Percentiles rank a stretch among this genome's conserved stretches.
These are phyloP conservation scores for Medakamo hakoo DNA, from an alignment of 139 green algal genomes.

Conservation along the genomic window DNA sequence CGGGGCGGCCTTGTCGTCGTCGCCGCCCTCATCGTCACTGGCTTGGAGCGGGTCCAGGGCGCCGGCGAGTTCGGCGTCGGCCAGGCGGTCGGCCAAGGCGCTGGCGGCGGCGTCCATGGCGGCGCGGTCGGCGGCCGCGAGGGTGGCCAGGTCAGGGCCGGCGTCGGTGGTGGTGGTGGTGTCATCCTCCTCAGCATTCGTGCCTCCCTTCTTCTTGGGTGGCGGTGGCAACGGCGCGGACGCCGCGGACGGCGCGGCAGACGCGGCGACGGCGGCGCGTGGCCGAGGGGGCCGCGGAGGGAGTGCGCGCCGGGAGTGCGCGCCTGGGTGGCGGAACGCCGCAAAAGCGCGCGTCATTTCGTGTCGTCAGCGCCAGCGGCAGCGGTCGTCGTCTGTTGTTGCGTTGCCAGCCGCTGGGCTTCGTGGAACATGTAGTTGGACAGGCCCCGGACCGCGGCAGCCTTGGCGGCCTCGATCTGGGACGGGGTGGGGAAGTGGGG, in stretches of 20 bases:
- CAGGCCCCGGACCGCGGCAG: constrained; percentile 30
- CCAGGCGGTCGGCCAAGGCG: neutral
- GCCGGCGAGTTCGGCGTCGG: neutral
- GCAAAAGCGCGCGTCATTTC: neutral
- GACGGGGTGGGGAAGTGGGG: neutral
- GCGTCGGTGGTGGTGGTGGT: neutral
- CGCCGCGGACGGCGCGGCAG: neutral
- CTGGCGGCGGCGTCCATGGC: neutral
- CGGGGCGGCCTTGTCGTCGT: neutral
- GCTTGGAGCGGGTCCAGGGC: too few relatives aligned
- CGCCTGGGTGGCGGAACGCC: neutral
- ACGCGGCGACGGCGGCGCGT: too few relatives aligned
- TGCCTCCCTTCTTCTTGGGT: too few relatives aligned
- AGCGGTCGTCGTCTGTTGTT: constrained; percentile 6
- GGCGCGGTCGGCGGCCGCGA: neutral
- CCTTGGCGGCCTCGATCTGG: neutral
- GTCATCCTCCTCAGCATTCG: neutral
- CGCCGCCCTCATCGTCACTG: neutral
- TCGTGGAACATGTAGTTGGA: constrained; percentile 51
- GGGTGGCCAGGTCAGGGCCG: too few relatives aligned
- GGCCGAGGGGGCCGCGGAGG: too few relatives aligned
- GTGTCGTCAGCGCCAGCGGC: constrained; percentile 4
- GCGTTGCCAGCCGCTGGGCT: constrained; percentile 40
- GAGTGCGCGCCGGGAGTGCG: neutral
- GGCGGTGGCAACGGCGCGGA: neutral